A percentile compares a stretch with the other conserved stretches of the same genome.
phyloP scores from a whole-genome alignment of 768 basidiomycete species.

The Serendipita sp. region DNA sequence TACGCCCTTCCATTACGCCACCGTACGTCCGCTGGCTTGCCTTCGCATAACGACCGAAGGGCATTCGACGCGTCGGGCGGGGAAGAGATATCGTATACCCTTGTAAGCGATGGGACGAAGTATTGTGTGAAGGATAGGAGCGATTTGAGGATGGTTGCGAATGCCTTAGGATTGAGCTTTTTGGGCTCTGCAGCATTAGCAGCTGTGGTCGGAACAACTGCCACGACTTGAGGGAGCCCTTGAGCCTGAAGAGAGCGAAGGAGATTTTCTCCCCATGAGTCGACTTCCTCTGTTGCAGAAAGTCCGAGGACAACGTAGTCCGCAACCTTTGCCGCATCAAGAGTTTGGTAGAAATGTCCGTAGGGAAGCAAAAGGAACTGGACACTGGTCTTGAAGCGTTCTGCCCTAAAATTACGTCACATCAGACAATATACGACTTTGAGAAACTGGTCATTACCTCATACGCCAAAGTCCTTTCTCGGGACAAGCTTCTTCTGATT shows the following conservation, averaged over 20 bases:
- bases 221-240: constrained; percentile 71
- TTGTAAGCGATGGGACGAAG: constrained; percentile 71
- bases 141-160: constrained; percentile 61
- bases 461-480: constrained; percentile 37
- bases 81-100: constrained; percentile 52
- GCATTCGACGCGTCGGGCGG: constrained; percentile 55
- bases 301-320: constrained; percentile 83
- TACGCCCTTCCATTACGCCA: constrained; percentile 75
- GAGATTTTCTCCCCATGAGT: constrained; percentile 71
- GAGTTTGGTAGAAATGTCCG: constrained; percentile 51
- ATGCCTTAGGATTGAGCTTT: constrained; percentile 33
- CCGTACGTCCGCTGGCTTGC: constrained; percentile 58
- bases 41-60: constrained; percentile 67
- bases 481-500: constrained; percentile 31
- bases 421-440: constrained; percentile 9
- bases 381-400: constrained; percentile 79
- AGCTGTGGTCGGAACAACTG: constrained; percentile 47
- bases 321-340: constrained; percentile 75
- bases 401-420: constrained; percentile 37
- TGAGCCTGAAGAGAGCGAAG: constrained; percentile 80
- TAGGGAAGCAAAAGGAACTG: constrained; percentile 73
- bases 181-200: constrained; percentile 14
- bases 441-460: neutral
- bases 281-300: constrained; percentile 70
- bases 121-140: constrained; percentile 89